A percentile compares a stretch with the other conserved stretches of the same genome.
These are phyloP conservation scores for Scheffersomyces lignicola DNA, from an alignment of 1,139 yeast genomes.

Conservation along the genomic window DNA sequence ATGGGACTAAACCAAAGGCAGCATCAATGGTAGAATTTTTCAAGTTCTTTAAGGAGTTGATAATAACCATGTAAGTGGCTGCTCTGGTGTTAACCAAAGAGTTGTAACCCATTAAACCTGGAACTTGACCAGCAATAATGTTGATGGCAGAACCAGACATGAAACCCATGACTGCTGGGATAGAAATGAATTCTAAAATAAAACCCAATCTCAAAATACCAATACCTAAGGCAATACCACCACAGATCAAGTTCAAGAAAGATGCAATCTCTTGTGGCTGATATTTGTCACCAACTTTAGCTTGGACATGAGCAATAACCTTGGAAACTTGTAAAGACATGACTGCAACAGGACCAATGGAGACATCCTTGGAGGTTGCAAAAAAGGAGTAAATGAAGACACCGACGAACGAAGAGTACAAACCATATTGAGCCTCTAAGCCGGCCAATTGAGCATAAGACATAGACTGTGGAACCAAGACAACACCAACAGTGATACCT, in stretches of 20 bases:
- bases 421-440: conserved; percentile 78
- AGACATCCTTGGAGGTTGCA: conserved; percentile 94
- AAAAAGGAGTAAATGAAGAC: conserved; percentile 85
- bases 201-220: conserved; percentile 87
- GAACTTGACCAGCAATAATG: conserved; percentile 83
- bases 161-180: conserved; percentile 93
- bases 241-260: conserved; percentile 75
- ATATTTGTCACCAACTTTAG: conserved; percentile 35
- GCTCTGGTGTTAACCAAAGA: conserved; percentile 68
- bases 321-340: conserved; percentile 88
- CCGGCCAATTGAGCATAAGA: conserved; percentile 90
- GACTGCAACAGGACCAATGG: conserved; percentile 96
- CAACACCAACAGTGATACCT: conserved; percentile 91
- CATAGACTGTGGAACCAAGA: conserved; percentile 94
- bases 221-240: conserved; percentile 77
- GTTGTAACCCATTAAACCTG: conserved; percentile 78
- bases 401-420: conserved; percentile 91
- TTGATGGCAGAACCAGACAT: conserved; percentile 93
- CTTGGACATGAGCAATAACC: conserved; percentile 65
- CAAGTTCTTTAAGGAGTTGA: conserved; percentile 71
- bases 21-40: conserved; percentile 73
- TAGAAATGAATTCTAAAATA: conserved; percentile 82
- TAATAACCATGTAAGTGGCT: conserved; percentile 67
- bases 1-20: conserved; percentile 80
- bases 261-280: conserved; percentile 75